phyloP scores from a whole-genome alignment of 1,284 basidiomycete species.

The Ganoderma leucocontextum region DNA sequence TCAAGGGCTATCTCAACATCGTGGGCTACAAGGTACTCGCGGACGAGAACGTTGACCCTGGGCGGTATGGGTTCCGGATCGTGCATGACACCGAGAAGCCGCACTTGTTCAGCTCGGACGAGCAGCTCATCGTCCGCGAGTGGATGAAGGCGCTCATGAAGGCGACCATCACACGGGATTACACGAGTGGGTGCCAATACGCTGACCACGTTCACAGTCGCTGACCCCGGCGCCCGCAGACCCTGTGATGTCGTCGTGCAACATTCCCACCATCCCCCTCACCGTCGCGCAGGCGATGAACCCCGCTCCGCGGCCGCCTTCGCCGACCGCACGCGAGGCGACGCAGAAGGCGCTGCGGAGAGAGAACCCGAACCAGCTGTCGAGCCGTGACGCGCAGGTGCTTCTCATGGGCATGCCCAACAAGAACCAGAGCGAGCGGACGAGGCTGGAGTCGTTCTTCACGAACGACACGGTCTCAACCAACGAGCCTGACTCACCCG shows the following conservation, averaged over 20 bases:
- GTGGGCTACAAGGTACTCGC: slow-evolving; percentile 93
- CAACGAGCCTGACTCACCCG: slow-evolving; percentile 33
- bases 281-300: slow-evolving; percentile 96
- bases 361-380: slow-evolving; percentile 91
- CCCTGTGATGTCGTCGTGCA: slow-evolving; percentile 96
- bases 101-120: slow-evolving; percentile 92
- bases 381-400: slow-evolving; percentile 84
- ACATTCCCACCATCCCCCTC: slow-evolving; percentile 96
- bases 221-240: slow-evolving; percentile 52
- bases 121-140: slow-evolving; percentile 84
- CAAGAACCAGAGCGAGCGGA: slow-evolving; percentile 50
- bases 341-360: slow-evolving; percentile 89
- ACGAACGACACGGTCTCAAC: slow-evolving; percentile 47
- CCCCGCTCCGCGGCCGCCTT: slow-evolving; percentile 93
- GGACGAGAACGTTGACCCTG: slow-evolving; percentile 92
- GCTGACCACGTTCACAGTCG: slow-evolving; percentile 11
- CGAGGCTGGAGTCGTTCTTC: slow-evolving; percentile 65
- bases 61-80: slow-evolving; percentile 95
- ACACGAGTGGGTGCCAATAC: slow-evolving; percentile 68
- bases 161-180: slow-evolving; percentile 94
- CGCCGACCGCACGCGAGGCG: slow-evolving; percentile 87
- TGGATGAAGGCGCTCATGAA: slow-evolving; percentile 99
- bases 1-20: slow-evolving; percentile 96
- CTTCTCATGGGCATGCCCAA: slow-evolving; percentile 75
- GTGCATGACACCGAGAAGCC: slow-evolving; percentile 90